Percentiles rank a stretch among this genome's conserved stretches.
Evolutionary conservation across 306 rosid genomes (phyloP).

Genomic region (Geum urbanum): DNA sequence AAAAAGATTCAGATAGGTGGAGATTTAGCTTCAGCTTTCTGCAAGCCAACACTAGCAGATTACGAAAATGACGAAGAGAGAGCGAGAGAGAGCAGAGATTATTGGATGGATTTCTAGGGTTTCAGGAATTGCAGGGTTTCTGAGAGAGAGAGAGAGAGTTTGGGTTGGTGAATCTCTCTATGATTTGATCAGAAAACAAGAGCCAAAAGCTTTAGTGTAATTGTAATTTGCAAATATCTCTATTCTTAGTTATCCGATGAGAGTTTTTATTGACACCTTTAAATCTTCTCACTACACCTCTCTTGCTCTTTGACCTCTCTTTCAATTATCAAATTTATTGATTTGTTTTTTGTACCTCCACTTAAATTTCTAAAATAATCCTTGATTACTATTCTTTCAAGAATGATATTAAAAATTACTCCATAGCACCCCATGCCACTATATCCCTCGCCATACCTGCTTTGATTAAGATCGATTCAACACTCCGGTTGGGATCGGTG

Average conservation of each 20-base stretch:
- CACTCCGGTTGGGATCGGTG: no score
- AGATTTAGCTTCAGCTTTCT: neutral
- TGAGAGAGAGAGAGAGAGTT: neutral
- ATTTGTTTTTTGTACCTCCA: no score
- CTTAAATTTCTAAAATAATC: no score
- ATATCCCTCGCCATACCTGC: no score
- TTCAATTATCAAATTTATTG: no score
- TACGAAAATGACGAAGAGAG: neutral
- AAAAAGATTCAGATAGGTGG: neutral
- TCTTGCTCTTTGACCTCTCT: no score
- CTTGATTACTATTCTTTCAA: no score
- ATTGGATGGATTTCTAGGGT: slow-evolving; percentile 11
- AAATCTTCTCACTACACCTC: no score
- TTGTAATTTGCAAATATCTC: neutral
- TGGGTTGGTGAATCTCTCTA: neutral
- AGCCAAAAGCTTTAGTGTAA: slow-evolving; percentile 7
- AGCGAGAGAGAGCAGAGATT: neutral
- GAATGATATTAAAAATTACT: no score
- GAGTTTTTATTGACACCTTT: no score
- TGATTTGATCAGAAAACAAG: neutral
- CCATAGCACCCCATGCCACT: no score
- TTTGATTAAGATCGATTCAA: no score
- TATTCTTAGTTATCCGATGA: neutral
- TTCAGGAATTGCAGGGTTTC: slow-evolving; percentile 10
- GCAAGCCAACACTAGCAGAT: slow-evolving; percentile 8